These are phyloP conservation scores for Lumnitzera racemosa DNA, from an alignment of 345 rosid genomes.

Conservation along the genomic window DNA sequence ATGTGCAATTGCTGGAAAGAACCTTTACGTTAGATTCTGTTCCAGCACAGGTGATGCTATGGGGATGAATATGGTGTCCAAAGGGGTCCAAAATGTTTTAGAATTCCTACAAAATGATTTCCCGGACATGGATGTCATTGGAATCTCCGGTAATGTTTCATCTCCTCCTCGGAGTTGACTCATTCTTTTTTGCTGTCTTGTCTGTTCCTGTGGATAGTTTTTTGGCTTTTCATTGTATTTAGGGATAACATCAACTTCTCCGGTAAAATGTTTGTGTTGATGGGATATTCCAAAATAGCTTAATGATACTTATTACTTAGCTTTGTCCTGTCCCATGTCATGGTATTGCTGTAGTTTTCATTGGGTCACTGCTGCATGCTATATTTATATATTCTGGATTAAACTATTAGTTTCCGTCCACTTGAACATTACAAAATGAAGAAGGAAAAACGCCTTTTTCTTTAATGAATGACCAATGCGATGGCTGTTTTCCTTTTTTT, in stretches of 20 bases:
- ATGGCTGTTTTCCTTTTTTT: too few species aligned
- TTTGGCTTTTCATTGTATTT: too few species aligned
- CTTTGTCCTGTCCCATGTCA: conserved; percentile 2
- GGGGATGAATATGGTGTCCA: conserved; percentile 98
- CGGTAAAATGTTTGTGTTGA: too few species aligned
- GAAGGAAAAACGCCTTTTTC: too few species aligned
- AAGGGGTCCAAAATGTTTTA: conserved; percentile 87
- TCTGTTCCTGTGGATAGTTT: too few species aligned
- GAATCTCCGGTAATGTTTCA: conserved; percentile 53
- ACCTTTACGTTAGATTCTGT: conserved; percentile 63
- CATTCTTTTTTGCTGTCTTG: too few species aligned
- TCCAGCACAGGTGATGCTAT: conserved; percentile 92
- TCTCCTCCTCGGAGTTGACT: background rate
- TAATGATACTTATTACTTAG: background rate
- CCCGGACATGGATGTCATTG: conserved; percentile 83
- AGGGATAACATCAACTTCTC: too few species aligned
- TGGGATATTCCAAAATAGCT: background rate
- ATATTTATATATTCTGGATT: background rate
- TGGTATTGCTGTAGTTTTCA: background rate
- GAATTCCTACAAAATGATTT: conserved; percentile 67
- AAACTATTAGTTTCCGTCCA: background rate
- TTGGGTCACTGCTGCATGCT: background rate
- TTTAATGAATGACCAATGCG: too few species aligned
- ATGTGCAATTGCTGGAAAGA: conserved; percentile 78
- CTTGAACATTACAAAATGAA: too few species aligned